A percentile compares a stretch with the other conserved stretches of the same genome.
Evolutionary conservation across 169 alveolate genomes (phyloP).

Genomic region (Cryptosporidium xiaoi): DNA sequence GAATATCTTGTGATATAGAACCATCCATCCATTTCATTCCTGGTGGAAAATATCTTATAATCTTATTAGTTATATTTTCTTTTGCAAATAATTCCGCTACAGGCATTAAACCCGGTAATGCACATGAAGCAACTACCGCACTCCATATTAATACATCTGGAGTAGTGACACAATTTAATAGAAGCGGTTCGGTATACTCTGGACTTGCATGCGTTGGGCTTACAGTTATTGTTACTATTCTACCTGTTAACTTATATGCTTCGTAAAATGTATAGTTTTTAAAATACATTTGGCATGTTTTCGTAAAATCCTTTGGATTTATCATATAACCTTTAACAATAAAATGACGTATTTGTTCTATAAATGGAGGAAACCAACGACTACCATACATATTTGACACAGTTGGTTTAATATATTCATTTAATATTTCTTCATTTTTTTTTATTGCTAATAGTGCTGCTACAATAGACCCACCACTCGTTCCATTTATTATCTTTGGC

Average conservation of each 20-base stretch:
- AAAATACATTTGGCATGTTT: slow-evolving; percentile 75
- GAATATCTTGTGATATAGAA: slow-evolving; percentile 72
- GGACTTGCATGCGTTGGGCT: slow-evolving; percentile 79
- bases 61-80: slow-evolving; percentile 41
- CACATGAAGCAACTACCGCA: slow-evolving; percentile 84
- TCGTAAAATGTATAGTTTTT: slow-evolving; percentile 81
- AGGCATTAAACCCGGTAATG: slow-evolving; percentile 81
- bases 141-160: slow-evolving; percentile 84
- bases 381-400: slow-evolving; percentile 66
- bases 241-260: slow-evolving; percentile 83
- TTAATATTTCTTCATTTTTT: slow-evolving; percentile 78
- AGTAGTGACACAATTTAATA: slow-evolving; percentile 81
- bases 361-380: slow-evolving; percentile 77
- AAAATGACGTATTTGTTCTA: slow-evolving; percentile 69
- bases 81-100: slow-evolving; percentile 75
- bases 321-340: slow-evolving; percentile 74
- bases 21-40: slow-evolving; percentile 79
- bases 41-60: slow-evolving; percentile 73
- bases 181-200: slow-evolving; percentile 77
- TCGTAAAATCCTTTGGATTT: slow-evolving; percentile 53
- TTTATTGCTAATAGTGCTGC: slow-evolving; percentile 85
- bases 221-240: slow-evolving; percentile 82
- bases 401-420: slow-evolving; percentile 75
- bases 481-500: slow-evolving; percentile 83
- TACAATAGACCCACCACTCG: slow-evolving; percentile 84